These are phyloP conservation scores for Hygrophorus russula DNA, from an alignment of 768 basidiomycete genomes.

Conservation along the genomic window DNA sequence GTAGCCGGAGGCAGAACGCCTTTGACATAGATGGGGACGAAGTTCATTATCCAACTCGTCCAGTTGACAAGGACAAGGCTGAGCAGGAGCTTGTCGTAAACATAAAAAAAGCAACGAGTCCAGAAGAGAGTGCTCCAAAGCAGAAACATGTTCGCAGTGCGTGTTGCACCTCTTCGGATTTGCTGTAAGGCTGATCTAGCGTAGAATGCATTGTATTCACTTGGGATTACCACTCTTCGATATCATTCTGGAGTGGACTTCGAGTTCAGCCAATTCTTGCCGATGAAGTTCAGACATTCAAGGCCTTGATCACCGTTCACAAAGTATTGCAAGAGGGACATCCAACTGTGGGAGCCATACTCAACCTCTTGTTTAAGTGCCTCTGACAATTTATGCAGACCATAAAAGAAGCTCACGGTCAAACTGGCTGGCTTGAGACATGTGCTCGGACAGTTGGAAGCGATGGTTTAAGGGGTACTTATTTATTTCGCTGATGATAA, in stretches of 20 bases:
- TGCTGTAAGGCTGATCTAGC: conserved; percentile 7
- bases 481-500: background rate
- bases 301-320: conserved; percentile 93
- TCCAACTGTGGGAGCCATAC: conserved; percentile 51
- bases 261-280: conserved; percentile 94
- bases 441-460: conserved; percentile 81
- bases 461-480: conserved; percentile 65
- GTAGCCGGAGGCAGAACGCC: conserved; percentile 21
- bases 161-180: conserved; percentile 17
- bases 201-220: conserved; percentile 97
- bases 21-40: conserved; percentile 68
- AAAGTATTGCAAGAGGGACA: conserved; percentile 98
- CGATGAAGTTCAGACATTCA: conserved; percentile 98
- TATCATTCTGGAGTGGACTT: conserved; percentile 95
- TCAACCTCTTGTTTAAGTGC: background rate
- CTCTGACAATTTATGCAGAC: conserved; percentile 40
- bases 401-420: conserved; percentile 92
- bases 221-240: conserved; percentile 97
- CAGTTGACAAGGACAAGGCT: conserved; percentile 97
- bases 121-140: conserved; percentile 94
- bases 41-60: conserved; percentile 90
- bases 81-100: conserved; percentile 89
- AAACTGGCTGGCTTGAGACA: conserved; percentile 97
- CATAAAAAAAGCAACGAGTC: conserved; percentile 96
- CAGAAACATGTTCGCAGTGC: conserved; percentile 98